Evolutionary conservation across 345 rosid genomes (phyloP), one percentile per base, ranked within the genome.

Genomic region (Eutrema yunnanense): DNA sequence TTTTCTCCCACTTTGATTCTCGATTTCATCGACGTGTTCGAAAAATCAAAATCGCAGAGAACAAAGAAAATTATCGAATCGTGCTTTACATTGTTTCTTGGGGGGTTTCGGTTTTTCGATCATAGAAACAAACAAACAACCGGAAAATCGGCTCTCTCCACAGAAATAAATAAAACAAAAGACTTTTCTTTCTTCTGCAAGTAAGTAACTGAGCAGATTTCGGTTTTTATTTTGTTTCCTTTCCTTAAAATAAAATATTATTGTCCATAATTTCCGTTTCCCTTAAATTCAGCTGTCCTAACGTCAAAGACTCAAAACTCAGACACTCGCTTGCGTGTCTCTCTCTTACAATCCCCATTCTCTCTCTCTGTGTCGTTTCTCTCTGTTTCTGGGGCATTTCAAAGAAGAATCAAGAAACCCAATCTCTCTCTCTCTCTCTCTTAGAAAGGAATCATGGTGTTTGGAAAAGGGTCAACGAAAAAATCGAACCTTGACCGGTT

Each of bases 401-500:
- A 59, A 68, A 75, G n/a, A 61, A 70, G 67, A 46, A 81, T 78
- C 86, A 92, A 75, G 42, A 43, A 60, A 49, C 67, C 16, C 78
- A 73, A 67, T 79, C 67, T 82, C 57, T 84, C 85, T 88, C 87
- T 82, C 87, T 82, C 50, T 84, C 85, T 90, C 87, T 66, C 62
- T 73, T 22, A 16, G 13, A 67, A 37, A 26, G 42, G 70, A 44
- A 83, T 76, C 86, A 92, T 90, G 99, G 78, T 80, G 71, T 67
- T 79, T 55, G 87, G 80, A 48, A 86, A 73, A 54, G 89, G 92
- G 82, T 85, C 86, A 79, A 65, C 60, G n/a, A 86, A 73, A 55
- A 89, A 72, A 81, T 92, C 97, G 5, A 96, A 92, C 83, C 97
- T 96, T 10, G 92, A 86, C 40, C 77, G 91, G 64, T 90, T 92